These are phyloP conservation scores for Trichosporon faecale DNA, from an alignment of 1,284 basidiomycete genomes.

Conservation along the genomic window DNA sequence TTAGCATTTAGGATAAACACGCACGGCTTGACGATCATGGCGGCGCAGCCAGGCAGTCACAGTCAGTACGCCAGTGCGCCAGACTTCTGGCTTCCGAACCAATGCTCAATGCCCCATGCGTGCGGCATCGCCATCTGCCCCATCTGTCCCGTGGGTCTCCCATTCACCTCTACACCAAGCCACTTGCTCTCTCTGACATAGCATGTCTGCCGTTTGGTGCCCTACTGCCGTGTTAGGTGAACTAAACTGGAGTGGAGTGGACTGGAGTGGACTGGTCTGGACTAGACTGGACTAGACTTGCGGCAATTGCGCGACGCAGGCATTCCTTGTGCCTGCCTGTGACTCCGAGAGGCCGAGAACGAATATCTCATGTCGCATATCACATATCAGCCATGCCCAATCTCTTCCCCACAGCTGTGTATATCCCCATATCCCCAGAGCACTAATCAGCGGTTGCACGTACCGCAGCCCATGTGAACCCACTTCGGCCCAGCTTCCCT, in stretches of 20 bases:
- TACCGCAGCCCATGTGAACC: not conserved
- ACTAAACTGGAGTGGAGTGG: too few species aligned
- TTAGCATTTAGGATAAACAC: not conserved
- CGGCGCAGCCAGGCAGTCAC: not conserved
- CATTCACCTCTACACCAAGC: not conserved
- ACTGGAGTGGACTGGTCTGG: not conserved
- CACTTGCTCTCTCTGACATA: too few species aligned
- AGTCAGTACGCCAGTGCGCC: too few species aligned
- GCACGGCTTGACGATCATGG: not conserved
- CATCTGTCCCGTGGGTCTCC: not conserved
- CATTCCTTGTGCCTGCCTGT: not conserved
- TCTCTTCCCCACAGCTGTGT: not conserved
- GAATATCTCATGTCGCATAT: not conserved
- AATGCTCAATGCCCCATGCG: too few species aligned
- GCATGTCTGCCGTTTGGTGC: too few species aligned
- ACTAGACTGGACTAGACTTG: not conserved
- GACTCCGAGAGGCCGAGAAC: not conserved
- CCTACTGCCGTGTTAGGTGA: too few species aligned
- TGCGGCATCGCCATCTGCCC: too few species aligned
- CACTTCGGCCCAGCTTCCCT: not conserved
- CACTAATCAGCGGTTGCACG: too few species aligned
- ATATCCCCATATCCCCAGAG: not conserved
- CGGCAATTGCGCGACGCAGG: not conserved
- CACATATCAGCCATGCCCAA: too few species aligned
- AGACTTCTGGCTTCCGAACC: too few species aligned